Evolutionary conservation across 2,329 filamentous ascomycete species (phyloP).

Genomic region (Zarea fungicola): DNA sequence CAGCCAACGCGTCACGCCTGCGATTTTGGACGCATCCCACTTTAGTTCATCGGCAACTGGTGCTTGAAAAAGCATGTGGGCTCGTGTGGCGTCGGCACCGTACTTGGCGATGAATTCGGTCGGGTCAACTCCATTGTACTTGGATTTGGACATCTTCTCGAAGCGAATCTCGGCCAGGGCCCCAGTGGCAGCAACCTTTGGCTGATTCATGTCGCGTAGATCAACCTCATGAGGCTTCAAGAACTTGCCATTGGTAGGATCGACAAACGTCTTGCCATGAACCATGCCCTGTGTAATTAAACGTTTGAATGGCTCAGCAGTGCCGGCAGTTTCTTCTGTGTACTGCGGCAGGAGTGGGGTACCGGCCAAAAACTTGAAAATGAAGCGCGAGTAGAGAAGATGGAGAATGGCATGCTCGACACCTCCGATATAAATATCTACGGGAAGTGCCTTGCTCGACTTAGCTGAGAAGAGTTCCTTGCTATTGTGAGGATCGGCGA

Average conservation of each 20-base stretch:
- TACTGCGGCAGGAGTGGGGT: slow-evolving; percentile 42
- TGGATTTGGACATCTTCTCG: slow-evolving; percentile 95
- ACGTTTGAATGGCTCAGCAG: slow-evolving; percentile 72
- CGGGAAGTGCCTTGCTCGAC: slow-evolving; percentile 58
- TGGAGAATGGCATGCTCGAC: slow-evolving; percentile 90
- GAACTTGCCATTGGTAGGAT: slow-evolving; percentile 71
- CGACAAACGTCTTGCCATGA: slow-evolving; percentile 75
- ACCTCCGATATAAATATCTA: slow-evolving; percentile 85
- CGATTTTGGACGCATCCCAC: slow-evolving; percentile 81
- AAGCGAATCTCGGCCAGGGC: slow-evolving; percentile 57
- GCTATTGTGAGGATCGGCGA: slow-evolving; percentile 64
- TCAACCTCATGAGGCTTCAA: slow-evolving; percentile 72
- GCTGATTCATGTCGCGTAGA: slow-evolving; percentile 47
- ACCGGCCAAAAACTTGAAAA: slow-evolving; percentile 76
- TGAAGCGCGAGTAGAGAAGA: slow-evolving; percentile 82
- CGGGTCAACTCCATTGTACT: slow-evolving; percentile 86
- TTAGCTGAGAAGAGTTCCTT: slow-evolving; percentile 56
- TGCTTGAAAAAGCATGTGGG: slow-evolving; percentile 85
- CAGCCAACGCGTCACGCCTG: slow-evolving; percentile 78
- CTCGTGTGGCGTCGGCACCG: slow-evolving; percentile 77
- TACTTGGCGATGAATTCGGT: slow-evolving; percentile 65
- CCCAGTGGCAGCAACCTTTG: slow-evolving; percentile 58
- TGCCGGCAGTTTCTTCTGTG: slow-evolving; percentile 25
- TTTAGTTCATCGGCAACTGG: slow-evolving; percentile 78
- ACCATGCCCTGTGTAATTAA: slow-evolving; percentile 91